A percentile compares a stretch with the other conserved stretches of the same genome.
phyloP scores from a whole-genome alignment of 768 basidiomycete species.

The Roridomyces roridus region DNA sequence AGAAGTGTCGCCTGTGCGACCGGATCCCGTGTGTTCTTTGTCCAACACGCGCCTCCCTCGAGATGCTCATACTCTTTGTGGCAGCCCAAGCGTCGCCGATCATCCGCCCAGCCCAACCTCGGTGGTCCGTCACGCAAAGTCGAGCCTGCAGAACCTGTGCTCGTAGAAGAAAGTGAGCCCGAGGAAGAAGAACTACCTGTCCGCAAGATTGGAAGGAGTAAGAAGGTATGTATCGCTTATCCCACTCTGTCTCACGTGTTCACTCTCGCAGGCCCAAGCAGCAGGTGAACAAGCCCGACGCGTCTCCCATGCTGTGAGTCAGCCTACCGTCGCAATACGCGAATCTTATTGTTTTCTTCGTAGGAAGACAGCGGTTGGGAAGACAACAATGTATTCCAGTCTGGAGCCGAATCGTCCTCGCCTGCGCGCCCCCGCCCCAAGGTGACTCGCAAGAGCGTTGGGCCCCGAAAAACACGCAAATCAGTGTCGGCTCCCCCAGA shows the following conservation, averaged over 20 bases:
- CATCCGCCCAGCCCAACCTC: constrained; percentile 76
- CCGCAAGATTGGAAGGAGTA: constrained; percentile 65
- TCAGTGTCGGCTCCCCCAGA: constrained; percentile 77
- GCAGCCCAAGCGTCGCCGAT: constrained; percentile 83
- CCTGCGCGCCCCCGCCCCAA: constrained; percentile 63
- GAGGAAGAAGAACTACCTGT: constrained; percentile 67
- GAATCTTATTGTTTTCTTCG: constrained; percentile 9
- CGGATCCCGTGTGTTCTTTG: constrained; percentile 60
- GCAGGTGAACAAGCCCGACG: constrained; percentile 61
- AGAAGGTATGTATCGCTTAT: constrained; percentile 52
- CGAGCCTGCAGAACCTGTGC: constrained; percentile 45
- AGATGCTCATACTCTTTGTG: constrained; percentile 18
- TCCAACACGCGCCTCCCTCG: constrained; percentile 16
- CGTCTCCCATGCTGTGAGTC: constrained; percentile 52
- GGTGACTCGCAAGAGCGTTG: constrained; percentile 44
- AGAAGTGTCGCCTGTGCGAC: constrained; percentile 43
- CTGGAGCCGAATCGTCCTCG: constrained; percentile 88
- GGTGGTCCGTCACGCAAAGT: constrained; percentile 52
- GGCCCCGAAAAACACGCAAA: constrained; percentile 62
- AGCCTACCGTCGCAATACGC: constrained; percentile 4
- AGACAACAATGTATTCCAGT: constrained; percentile 90
- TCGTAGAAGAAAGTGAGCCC: constrained; percentile 80
- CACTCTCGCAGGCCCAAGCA: constrained; percentile 46
- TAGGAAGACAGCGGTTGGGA: constrained; percentile 86
- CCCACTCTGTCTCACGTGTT: neutral